Evolutionary conservation across 257 asterid genomes (phyloP), one percentile per base, ranked within the genome.

Genomic region (Marsdenia floribunda): DNA sequence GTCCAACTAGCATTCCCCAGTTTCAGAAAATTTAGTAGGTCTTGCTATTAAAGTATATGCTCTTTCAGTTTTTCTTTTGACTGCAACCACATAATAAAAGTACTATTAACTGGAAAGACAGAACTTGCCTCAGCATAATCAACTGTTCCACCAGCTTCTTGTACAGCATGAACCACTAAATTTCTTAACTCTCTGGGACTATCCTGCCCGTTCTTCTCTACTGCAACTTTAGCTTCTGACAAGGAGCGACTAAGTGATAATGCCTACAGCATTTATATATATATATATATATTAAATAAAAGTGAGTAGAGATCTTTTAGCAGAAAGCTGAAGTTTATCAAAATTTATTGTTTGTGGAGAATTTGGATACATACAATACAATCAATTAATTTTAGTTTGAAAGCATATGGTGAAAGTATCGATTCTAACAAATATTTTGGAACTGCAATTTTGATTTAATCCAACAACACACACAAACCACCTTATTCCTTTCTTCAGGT

Each of bases 41-140:
- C 13, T 26, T 26, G 66, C 37, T 14, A 37, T 60, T 24, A 2
- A 11, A 14, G 38, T 14, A 15, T 61, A n/a, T 40, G 16, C 22
- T 63, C 29, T 44, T n/a, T n/a, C 24, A 15, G 5, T 47, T 33
- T 22, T 13, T 3, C 55, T 53, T 40, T 29, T 15, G 2, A 6
- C 26, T 3, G 37, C 57, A 68, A 35, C 35, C 12, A 35, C 24
- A 10, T 10, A 6, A 70, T 9, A 16, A 7, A n/a, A 72, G 69
- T 14, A 63, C 12, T 70, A 46, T 37, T 55, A 44, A 73, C 2
- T 9, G 26, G 47, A 14, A 66, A 47, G 47, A 16, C 58, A 66
- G 49, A 60, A 22, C 87, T 88, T 75, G 86, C 98, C 96, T 94
- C 93, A 26, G 92, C 98, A 79, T 94, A 92, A 85, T 94, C 98